A percentile compares a stretch with the other conserved stretches of the same genome.
phyloP scores from a whole-genome alignment of 2,329 filamentous ascomycete genomes.

The Myriosclerotinia scirpicola region DNA sequence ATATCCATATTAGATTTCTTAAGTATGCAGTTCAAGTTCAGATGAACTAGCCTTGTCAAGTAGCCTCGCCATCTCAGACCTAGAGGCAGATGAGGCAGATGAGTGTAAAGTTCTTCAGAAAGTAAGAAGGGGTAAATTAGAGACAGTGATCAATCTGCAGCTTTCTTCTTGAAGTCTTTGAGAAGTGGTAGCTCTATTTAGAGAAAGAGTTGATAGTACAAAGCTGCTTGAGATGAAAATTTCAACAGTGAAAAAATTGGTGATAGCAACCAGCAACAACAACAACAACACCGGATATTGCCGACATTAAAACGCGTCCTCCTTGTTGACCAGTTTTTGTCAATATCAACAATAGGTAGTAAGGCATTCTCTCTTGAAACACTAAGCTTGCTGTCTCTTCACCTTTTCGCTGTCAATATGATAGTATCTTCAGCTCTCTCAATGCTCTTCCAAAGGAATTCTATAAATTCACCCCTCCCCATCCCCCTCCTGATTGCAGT shows the following conservation, averaged over 20 bases:
- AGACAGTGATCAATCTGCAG: background rate
- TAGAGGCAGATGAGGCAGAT: constrained; percentile 8
- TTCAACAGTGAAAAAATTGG: background rate
- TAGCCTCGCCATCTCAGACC: background rate
- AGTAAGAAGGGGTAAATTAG: background rate
- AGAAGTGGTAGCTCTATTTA: background rate
- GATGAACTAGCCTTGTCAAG: background rate
- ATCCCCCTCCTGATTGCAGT: background rate
- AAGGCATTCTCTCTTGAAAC: background rate
- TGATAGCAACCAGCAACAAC: constrained; percentile 9
- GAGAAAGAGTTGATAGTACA: background rate
- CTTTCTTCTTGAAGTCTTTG: background rate
- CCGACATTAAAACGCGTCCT: background rate
- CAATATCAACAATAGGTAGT: background rate
- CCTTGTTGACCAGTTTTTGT: constrained; percentile 4
- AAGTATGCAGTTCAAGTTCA: background rate
- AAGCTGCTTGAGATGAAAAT: background rate
- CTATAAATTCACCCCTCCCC: constrained; percentile 1
- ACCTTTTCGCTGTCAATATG: background rate
- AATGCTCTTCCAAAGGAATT: background rate
- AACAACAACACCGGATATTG: background rate
- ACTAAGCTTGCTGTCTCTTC: background rate
- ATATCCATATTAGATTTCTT: background rate
- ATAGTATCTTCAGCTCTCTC: background rate
- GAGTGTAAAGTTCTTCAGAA: background rate